Evolutionary conservation across 768 basidiomycete genomes (phyloP).

Genomic region (Suillus bovinus): DNA sequence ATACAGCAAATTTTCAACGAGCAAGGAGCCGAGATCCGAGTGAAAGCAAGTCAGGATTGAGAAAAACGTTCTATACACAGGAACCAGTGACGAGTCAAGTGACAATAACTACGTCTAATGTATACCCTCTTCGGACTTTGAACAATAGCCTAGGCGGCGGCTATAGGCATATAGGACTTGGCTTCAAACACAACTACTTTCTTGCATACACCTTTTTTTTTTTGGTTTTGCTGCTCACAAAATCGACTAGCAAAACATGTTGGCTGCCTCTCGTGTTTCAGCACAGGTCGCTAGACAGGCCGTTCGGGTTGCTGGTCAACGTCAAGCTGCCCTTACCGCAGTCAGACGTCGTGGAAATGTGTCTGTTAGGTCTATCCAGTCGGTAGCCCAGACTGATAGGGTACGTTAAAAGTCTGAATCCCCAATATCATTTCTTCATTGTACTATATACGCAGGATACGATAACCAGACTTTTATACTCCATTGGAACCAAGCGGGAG

Average conservation of each 20-base stretch:
- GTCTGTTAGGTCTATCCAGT: conserved; percentile 50
- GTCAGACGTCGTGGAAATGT: conserved; percentile 38
- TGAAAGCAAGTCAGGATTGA: too few species aligned
- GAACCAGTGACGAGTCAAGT: too few species aligned
- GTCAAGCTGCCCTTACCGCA: conserved; percentile 42
- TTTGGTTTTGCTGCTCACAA: neutral
- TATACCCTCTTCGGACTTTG: neutral
- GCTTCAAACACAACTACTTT: neutral
- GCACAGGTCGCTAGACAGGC: conserved; percentile 42
- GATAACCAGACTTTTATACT: conserved; percentile 94
- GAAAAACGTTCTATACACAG: too few species aligned
- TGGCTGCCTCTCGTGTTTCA: conserved; percentile 30
- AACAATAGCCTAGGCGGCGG: neutral
- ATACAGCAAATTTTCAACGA: too few species aligned
- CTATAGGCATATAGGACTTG: neutral
- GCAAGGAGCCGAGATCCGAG: too few species aligned
- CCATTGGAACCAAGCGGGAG: conserved; percentile 94
- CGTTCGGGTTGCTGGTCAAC: conserved; percentile 43
- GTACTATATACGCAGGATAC: conserved; percentile 66
- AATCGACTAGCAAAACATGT: conserved; percentile 24
- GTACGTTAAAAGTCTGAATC: conserved; percentile 40
- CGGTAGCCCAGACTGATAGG: conserved; percentile 73
- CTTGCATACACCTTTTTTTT: neutral
- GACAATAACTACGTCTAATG: too few species aligned
- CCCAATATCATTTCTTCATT: neutral